phyloP scores from a whole-genome alignment of 257 asterid species.

The Dorcoceras hygrometricum region DNA sequence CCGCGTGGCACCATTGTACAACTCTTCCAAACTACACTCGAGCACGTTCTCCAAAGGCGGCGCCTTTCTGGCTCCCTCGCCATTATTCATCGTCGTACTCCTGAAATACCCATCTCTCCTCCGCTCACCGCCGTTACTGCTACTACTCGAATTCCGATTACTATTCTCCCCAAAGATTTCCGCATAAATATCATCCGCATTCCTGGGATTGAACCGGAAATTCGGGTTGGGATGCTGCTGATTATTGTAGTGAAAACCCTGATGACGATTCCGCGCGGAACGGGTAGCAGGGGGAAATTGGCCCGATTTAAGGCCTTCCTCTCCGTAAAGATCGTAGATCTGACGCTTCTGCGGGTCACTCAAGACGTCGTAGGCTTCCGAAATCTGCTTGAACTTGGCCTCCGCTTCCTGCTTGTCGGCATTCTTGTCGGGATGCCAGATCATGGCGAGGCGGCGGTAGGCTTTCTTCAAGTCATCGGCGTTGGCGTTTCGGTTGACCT shows the following conservation, averaged over 20 bases:
- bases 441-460: constrained; percentile 87
- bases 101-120: constrained; percentile 61
- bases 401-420: constrained; percentile 74
- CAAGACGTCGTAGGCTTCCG: constrained; percentile 92
- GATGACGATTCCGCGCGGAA: constrained; percentile 31
- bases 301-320: constrained; percentile 88
- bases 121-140: constrained; percentile 30
- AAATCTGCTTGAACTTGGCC: constrained; percentile 91
- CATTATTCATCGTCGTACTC: constrained; percentile 57
- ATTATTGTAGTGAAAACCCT: constrained; percentile 28
- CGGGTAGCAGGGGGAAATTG: constrained; percentile 67
- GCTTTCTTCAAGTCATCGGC: constrained; percentile 85
- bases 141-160: constrained; percentile 32
- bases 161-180: constrained; percentile 74
- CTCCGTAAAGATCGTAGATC: constrained; percentile 98
- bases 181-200: constrained; percentile 84
- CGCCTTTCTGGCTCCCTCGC: constrained; percentile 60
- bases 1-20: constrained; percentile 70
- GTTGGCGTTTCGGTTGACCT: constrained; percentile 90
- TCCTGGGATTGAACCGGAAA: constrained; percentile 78
- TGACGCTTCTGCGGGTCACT: constrained; percentile 99
- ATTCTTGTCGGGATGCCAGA: constrained; percentile 99
- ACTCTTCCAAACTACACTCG: constrained; percentile 86
- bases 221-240: constrained; percentile 80
- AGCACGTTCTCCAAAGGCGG: constrained; percentile 68